Percentiles rank a stretch among this genome's conserved stretches.
Evolutionary conservation across 768 basidiomycete species (phyloP).

Genomic region (Leucosporidium yakuticum): DNA sequence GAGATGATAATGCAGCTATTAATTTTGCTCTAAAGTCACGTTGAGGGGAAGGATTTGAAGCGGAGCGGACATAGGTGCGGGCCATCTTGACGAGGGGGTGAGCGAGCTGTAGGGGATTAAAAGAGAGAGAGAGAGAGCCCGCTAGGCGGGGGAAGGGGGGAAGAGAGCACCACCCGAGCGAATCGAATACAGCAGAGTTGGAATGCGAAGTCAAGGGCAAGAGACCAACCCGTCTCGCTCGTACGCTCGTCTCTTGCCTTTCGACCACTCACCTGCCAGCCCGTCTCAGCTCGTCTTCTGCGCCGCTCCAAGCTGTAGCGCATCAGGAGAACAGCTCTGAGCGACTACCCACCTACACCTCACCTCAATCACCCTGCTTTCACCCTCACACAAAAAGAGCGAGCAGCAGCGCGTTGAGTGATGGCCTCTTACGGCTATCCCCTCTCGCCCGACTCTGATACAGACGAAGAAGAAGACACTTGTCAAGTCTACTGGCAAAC

Average conservation of each 20-base stretch:
- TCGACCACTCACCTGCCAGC: background rate
- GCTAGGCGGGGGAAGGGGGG: background rate
- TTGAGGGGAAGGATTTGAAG: background rate
- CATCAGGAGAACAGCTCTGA: no score
- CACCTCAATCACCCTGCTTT: background rate
- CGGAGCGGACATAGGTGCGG: no score
- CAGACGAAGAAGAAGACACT: conserved; percentile 13
- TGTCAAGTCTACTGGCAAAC: conserved; percentile 16
- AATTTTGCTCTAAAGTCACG: background rate
- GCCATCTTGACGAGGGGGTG: no score
- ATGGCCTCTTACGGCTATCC: background rate
- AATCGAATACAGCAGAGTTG: background rate
- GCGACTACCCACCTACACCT: background rate
- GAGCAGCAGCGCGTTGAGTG: background rate
- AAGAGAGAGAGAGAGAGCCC: background rate
- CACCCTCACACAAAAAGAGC: no score
- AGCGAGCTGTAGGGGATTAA: background rate
- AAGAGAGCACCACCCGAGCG: background rate
- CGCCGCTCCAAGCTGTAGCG: no score
- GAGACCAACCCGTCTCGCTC: background rate
- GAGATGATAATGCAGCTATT: background rate
- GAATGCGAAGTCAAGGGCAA: background rate
- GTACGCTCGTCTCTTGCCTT: background rate
- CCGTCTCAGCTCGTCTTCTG: no score
- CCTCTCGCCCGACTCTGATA: background rate